Base-by-base conservation (phyloP, 176 grass and related monocot genomes). In the Elymus sibiricus region DNA sequence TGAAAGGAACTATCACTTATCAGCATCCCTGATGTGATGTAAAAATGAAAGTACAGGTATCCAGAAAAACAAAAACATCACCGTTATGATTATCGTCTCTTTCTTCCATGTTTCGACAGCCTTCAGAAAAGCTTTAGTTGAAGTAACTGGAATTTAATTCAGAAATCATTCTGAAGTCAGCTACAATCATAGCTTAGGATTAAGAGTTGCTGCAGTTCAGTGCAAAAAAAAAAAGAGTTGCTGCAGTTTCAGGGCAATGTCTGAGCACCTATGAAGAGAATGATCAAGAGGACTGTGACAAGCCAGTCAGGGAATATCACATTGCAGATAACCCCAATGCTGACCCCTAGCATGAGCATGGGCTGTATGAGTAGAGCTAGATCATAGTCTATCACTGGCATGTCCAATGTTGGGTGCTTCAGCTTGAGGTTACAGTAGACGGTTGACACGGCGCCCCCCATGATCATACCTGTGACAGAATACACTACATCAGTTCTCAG, bases 261-360 rank as follows among this genome's bases (percentile, higher is more conserved):
- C 5, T 11, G 78, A 28, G 62, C 17, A 95, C 93, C 91, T 87
- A 98, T 75, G 81, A 95, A 95, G 25, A 98, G 67, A 74, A 89
- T 84, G 37, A 95, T 92, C 11, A 98, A 71, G 64, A 98, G 88
- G 46, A 86, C 64, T 0, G 97, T 98, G 59, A 93, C 78, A 12
- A 99, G 82, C 97, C 97, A 99, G 79, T 94, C 62, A 7, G 92
- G 90, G 68, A 96, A 94, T 10, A 94, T 84, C 0, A 93, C 94
- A 85, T 91, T 94, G 73, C 95, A 94, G 34, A 90, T 71, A 76
- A 96, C 88, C n/a, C 94, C 86, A 3, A 96, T 94, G 84, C 90
- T 99, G 79, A 98, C 83, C 58, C 97, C 97, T 15, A 98, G 84
- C 92, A 94, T 94, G 1, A 98, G 90, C 92, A 95, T 96, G 4